phyloP scores from a whole-genome alignment of 1,284 basidiomycete genomes.

The Apiotrichum veenhuisii region DNA sequence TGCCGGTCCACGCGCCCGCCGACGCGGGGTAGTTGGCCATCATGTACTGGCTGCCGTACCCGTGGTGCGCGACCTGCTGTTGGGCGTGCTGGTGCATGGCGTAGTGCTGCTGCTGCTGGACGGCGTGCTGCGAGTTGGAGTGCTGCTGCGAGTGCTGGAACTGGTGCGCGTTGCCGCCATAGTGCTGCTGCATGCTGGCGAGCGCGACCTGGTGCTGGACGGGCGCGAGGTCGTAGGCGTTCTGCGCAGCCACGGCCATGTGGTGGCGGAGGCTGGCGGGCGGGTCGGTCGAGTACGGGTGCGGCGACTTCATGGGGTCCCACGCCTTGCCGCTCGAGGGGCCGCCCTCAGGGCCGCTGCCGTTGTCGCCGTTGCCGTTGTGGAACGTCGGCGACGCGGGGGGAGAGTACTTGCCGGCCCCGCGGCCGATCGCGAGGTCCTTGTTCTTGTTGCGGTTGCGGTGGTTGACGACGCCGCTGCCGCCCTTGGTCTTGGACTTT shows the following conservation, averaged over 20 bases:
- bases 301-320: constrained; percentile 11
- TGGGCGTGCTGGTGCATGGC: not conserved
- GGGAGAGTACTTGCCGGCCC: not conserved
- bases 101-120: not conserved
- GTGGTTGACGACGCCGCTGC: constrained; percentile 28
- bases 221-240: not conserved
- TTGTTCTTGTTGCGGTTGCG: constrained; percentile 29
- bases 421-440: constrained; percentile 33
- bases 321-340: constrained; percentile 16
- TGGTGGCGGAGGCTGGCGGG: not conserved
- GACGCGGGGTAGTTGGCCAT: not conserved
- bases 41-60: not conserved
- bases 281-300: constrained; percentile 5
- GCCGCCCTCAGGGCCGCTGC: not conserved
- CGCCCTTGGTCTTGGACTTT: constrained; percentile 6
- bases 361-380: no score
- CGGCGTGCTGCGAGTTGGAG: no score
- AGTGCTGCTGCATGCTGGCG: not conserved
- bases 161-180: not conserved
- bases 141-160: not conserved
- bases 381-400: not conserved
- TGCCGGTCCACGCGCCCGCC: not conserved
- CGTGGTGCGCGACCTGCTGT: not conserved
- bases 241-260: not conserved
- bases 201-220: not conserved